These are phyloP conservation scores for Aureobasidium sp. DNA, from an alignment of 2,329 filamentous ascomycete genomes.

Conservation along the genomic window DNA sequence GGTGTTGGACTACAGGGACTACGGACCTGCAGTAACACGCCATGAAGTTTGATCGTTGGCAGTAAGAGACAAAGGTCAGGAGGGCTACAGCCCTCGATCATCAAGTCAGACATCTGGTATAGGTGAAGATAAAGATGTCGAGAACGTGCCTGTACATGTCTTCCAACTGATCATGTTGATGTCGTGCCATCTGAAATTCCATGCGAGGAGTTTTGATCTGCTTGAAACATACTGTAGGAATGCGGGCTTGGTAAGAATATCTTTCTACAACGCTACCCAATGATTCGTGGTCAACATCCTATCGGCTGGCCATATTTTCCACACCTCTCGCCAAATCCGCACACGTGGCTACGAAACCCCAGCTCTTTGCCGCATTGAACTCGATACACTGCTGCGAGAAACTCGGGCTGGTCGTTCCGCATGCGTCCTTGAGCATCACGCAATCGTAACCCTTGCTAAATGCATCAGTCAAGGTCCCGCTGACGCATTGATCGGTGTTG, in stretches of 20 bases:
- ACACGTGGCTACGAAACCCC: conserved; percentile 26
- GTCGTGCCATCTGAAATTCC: neutral
- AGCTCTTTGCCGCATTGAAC: conserved; percentile 29
- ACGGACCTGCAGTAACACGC: neutral
- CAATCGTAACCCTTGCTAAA: conserved; percentile 50
- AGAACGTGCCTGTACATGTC: neutral
- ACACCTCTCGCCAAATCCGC: conserved; percentile 25
- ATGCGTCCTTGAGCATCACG: conserved; percentile 47
- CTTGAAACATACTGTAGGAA: neutral
- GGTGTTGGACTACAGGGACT: neutral
- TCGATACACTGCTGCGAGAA: conserved; percentile 30
- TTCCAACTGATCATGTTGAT: neutral
- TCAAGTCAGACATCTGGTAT: neutral
- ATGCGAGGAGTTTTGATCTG: neutral
- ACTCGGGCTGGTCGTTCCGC: conserved; percentile 42
- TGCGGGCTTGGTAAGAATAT: neutral
- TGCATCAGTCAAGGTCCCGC: conserved; percentile 48
- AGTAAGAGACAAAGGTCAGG: neutral
- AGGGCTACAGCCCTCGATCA: neutral
- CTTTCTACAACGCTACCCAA: neutral
- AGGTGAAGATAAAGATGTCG: too few species aligned
- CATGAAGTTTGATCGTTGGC: neutral
- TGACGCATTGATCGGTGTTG: conserved; percentile 55
- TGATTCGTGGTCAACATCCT: neutral
- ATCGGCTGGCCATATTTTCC: neutral